Evolutionary conservation across 2,329 filamentous ascomycete genomes (phyloP).

Genomic region (Aspergillus hortae): DNA sequence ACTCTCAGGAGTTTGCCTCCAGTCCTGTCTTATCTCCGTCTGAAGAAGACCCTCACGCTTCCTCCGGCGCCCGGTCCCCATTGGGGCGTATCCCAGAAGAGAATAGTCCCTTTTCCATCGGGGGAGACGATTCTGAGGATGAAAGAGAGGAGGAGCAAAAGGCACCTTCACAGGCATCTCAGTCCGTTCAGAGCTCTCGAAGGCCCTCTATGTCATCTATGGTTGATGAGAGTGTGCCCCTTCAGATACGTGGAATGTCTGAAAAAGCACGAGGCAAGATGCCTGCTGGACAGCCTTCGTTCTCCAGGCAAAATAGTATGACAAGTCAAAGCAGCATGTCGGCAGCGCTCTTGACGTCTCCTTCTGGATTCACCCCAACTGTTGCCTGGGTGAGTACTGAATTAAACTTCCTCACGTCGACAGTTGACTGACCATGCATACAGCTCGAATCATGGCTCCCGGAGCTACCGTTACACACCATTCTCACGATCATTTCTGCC

Average conservation of each 20-base stretch:
- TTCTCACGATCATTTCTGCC: constrained; percentile 69
- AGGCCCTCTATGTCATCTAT: constrained; percentile 67
- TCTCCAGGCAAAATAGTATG: constrained; percentile 86
- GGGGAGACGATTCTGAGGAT: constrained; percentile 68
- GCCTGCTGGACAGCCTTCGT: constrained; percentile 75
- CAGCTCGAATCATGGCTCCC: constrained; percentile 92
- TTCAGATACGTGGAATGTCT: constrained; percentile 86
- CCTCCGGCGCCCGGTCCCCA: constrained; percentile 54
- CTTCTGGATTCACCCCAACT: constrained; percentile 68
- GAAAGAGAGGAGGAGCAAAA: constrained; percentile 58
- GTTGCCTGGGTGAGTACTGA: constrained; percentile 60
- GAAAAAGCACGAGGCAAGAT: constrained; percentile 96
- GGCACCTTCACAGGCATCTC: constrained; percentile 57
- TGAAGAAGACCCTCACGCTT: constrained; percentile 36
- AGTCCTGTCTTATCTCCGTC: constrained; percentile 37
- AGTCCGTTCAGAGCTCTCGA: constrained; percentile 53
- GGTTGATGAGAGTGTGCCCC: constrained; percentile 73
- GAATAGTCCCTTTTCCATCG: constrained; percentile 80
- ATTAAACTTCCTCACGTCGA: not conserved
- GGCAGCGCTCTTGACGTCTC: constrained; percentile 52
- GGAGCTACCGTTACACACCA: constrained; percentile 82
- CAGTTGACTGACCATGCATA: constrained; percentile 13
- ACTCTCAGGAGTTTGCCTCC: constrained; percentile 33
- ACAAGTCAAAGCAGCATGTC: constrained; percentile 71
- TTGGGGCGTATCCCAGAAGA: constrained; percentile 72